Percentiles rank a stretch among this genome's conserved stretches.
These are phyloP conservation scores for Pinus albicaulis DNA, from an alignment of 75 land plant species.

Conservation along the genomic window DNA sequence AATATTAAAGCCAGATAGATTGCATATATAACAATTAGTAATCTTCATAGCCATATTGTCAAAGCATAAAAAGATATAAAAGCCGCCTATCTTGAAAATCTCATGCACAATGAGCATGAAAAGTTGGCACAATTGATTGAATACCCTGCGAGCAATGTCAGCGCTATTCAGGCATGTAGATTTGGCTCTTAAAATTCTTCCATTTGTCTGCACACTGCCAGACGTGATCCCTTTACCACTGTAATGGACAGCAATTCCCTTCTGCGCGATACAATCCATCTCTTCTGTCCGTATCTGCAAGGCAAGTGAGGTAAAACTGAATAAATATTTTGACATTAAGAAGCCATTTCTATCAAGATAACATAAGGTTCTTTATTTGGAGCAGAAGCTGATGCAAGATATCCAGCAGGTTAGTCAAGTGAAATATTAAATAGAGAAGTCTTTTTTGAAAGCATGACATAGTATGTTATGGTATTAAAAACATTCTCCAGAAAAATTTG, in stretches of 20 bases:
- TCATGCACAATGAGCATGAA: slow-evolving; percentile 7
- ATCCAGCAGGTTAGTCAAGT: background rate
- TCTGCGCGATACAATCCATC: slow-evolving; percentile 90
- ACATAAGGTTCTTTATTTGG: background rate
- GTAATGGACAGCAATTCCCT: slow-evolving; percentile 96
- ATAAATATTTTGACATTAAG: background rate
- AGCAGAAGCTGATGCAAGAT: background rate
- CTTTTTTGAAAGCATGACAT: background rate
- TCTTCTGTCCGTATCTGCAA: slow-evolving; percentile 93
- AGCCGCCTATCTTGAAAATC: background rate
- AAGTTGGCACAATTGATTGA: slow-evolving; percentile 9
- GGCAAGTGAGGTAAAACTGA: background rate
- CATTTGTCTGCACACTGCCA: slow-evolving; percentile 26
- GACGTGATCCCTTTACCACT: slow-evolving; percentile 58
- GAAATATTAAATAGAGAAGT: background rate
- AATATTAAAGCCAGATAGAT: background rate
- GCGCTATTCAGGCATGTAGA: slow-evolving; percentile 52
- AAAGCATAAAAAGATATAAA: slow-evolving; percentile 1
- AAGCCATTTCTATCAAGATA: background rate
- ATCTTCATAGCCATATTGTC: background rate
- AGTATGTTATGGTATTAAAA: background rate
- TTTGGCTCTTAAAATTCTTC: slow-evolving; percentile 44
- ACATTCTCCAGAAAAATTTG: background rate
- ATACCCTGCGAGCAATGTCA: slow-evolving; percentile 91
- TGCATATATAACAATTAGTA: background rate